phyloP scores from a whole-genome alignment of 192 early-diverging fungal species.

The Pilobolus umbonatus region DNA sequence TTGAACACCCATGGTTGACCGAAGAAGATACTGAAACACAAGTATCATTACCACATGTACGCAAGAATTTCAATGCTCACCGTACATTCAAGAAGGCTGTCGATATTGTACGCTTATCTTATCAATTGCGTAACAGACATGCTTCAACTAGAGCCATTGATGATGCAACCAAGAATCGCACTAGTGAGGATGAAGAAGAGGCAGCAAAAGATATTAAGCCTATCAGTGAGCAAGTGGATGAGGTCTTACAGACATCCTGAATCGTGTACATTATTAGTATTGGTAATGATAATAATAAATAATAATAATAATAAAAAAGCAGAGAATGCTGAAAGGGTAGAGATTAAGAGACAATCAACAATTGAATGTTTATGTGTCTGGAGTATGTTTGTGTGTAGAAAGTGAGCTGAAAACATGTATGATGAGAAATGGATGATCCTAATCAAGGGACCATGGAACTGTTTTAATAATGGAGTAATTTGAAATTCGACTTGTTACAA shows the following conservation, averaged over 20 bases:
- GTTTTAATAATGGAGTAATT: no score
- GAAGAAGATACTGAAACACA: slow-evolving; percentile 16
- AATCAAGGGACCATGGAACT: no score
- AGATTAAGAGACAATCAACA: not conserved
- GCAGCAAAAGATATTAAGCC: slow-evolving; percentile 18
- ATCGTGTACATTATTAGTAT: no score
- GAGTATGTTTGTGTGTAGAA: no score
- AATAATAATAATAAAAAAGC: not conserved
- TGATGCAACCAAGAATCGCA: not conserved
- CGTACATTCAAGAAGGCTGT: slow-evolving; percentile 61
- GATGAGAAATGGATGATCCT: no score
- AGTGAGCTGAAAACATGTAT: no score
- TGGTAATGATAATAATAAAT: not conserved
- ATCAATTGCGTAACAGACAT: slow-evolving; percentile 29
- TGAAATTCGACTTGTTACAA: no score
- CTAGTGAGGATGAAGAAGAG: slow-evolving; percentile 10
- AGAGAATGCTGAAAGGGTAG: not conserved
- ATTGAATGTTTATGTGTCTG: no score
- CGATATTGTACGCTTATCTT: slow-evolving; percentile 40
- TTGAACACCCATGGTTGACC: slow-evolving; percentile 73
- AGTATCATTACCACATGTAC: slow-evolving; percentile 57
- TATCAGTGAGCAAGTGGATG: slow-evolving; percentile 27
- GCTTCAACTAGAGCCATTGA: slow-evolving; percentile 7
- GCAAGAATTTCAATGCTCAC: slow-evolving; percentile 63
- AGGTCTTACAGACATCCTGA: slow-evolving; percentile 29